Percentiles rank a stretch among this genome's conserved stretches.
Evolutionary conservation across 805 yeast genomes (phyloP).

Genomic region (Ogataea methanolica): DNA sequence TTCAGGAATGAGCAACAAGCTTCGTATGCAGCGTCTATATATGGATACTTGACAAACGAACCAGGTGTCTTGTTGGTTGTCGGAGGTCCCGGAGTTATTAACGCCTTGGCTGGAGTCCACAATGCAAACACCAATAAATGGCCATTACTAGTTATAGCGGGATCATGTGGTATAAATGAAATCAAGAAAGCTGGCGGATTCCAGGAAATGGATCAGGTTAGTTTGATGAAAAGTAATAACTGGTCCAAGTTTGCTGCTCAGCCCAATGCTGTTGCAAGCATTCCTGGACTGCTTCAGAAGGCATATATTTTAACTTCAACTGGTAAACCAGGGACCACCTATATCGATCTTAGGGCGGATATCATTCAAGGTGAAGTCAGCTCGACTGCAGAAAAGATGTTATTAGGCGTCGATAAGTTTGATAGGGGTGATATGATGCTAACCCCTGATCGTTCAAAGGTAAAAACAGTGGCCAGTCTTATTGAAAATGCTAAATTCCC

Average conservation of each 20-base stretch:
- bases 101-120: conserved; percentile 62
- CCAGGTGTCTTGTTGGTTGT: conserved; percentile 70
- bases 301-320: conserved; percentile 40
- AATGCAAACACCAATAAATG: conserved; percentile 59
- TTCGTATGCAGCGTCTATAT: conserved; percentile 68
- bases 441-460: conserved; percentile 31
- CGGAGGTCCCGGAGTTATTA: conserved; percentile 73
- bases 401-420: conserved; percentile 19
- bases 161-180: conserved; percentile 47
- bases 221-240: conserved; percentile 29
- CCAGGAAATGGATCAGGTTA: conserved; percentile 66
- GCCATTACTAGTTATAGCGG: conserved; percentile 65
- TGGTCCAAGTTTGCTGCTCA: conserved; percentile 48
- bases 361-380: conserved; percentile 36
- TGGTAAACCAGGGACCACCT: conserved; percentile 59
- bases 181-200: conserved; percentile 54
- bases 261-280: conserved; percentile 21
- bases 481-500: conserved; percentile 39
- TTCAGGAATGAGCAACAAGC: conserved; percentile 75
- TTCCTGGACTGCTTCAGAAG: conserved; percentile 39
- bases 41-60: conserved; percentile 58
- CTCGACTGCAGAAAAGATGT: background rate
- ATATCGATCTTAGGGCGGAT: conserved; percentile 64
- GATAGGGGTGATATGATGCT: conserved; percentile 6
- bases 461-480: conserved; percentile 33